A percentile compares a stretch with the other conserved stretches of the same genome.
Conservation (phyloP, 2,329 filamentous ascomycete species). For the Nemania abortiva region DNA sequence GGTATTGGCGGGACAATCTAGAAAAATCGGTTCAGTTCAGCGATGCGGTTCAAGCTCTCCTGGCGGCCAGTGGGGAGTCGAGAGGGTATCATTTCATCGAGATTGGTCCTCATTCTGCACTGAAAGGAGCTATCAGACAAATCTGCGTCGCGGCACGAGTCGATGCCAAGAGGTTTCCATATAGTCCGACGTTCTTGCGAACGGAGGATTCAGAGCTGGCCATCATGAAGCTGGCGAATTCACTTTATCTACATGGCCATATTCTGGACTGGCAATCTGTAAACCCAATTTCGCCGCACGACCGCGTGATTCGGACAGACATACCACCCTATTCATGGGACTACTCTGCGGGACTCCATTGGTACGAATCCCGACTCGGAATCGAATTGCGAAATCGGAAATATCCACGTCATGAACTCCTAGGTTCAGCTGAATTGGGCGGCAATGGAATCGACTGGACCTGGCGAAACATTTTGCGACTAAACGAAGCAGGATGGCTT, state of each 20-base stretch:
- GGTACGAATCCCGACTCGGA: slow-evolving; percentile 3
- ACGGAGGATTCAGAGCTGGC: too few relatives aligned
- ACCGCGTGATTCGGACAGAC: too few relatives aligned
- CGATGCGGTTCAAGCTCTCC: too few relatives aligned
- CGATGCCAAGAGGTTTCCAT: too few relatives aligned
- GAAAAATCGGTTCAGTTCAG: slow-evolving; percentile 16
- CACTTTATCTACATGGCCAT: too few relatives aligned
- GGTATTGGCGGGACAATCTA: slow-evolving; percentile 24
- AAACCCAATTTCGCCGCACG: too few relatives aligned
- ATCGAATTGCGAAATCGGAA: slow-evolving; percentile 9
- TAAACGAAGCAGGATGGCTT: slow-evolving; percentile 40
- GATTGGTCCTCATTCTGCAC: slow-evolving; percentile 51
- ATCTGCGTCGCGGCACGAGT: background rate
- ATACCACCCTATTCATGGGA: slow-evolving; percentile 18
- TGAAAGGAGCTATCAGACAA: slow-evolving; percentile 50
- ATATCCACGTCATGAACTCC: slow-evolving; percentile 7
- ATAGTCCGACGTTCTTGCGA: too few relatives aligned
- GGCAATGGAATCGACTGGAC: slow-evolving; percentile 35
- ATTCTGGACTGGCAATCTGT: too few relatives aligned
- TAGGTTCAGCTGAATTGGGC: background rate
- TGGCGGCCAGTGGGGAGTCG: too few relatives aligned
- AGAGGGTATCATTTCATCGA: slow-evolving; percentile 9
- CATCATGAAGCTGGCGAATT: background rate
- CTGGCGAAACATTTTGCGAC: slow-evolving; percentile 41
- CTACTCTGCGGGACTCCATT: slow-evolving; percentile 3